A percentile compares a stretch with the other conserved stretches of the same genome.
phyloP scores from a whole-genome alignment of 805 yeast species.

The Myxozyma mucilagina region DNA sequence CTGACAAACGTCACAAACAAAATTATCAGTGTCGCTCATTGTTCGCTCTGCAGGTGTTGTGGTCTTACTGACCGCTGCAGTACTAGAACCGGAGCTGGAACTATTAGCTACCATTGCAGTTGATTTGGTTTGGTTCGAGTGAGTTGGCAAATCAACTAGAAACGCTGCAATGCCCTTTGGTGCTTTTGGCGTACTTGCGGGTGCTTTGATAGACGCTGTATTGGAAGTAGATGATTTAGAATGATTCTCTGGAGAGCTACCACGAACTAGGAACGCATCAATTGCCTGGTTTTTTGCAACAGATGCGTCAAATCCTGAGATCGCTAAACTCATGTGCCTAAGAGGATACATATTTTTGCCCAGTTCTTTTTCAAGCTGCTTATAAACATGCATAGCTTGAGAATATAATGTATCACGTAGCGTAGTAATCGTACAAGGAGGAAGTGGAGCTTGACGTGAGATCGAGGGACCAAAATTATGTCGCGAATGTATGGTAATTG shows the following conservation, averaged over 20 bases:
- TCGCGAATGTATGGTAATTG: conserved; percentile 46
- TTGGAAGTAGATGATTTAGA: no score
- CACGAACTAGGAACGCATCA: conserved; percentile 7
- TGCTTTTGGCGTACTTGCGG: not conserved
- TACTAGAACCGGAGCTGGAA: no score
- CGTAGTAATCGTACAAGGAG: conserved; percentile 12
- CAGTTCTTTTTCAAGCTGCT: conserved; percentile 13
- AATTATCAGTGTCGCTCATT: not conserved
- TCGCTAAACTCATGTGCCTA: conserved; percentile 13
- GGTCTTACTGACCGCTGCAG: no score
- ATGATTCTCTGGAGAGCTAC: not conserved
- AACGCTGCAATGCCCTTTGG: not conserved
- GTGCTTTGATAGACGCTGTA: not conserved
- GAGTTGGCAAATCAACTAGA: no score
- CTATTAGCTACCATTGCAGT: no score
- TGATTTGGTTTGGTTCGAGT: no score
- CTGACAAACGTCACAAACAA: conserved; percentile 39
- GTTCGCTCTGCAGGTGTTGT: no score
- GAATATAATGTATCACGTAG: conserved; percentile 10
- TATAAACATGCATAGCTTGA: conserved; percentile 35
- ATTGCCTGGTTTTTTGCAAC: conserved; percentile 14
- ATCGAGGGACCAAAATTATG: conserved; percentile 18
- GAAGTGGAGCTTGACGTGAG: conserved; percentile 35
- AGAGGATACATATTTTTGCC: conserved; percentile 20
- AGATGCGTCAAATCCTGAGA: conserved; percentile 20